Evolutionary conservation across 805 yeast genomes (phyloP), one percentile per base, ranked within the genome.

Genomic region (Sugiyamaella smithiae): DNA sequence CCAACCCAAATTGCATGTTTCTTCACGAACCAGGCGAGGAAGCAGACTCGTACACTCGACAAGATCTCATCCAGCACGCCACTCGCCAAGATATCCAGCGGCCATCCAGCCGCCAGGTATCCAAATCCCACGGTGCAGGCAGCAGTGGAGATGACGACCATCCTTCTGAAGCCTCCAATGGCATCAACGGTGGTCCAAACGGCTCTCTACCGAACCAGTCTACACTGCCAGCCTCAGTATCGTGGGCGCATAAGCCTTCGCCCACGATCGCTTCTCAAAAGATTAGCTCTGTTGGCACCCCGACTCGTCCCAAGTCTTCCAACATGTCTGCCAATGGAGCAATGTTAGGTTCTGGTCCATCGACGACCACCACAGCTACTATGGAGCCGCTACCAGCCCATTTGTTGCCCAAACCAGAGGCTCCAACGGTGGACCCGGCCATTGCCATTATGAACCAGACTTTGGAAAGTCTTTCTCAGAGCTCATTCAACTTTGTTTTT

Each of bases 11-110:
- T 63, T 93, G 99, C 76, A 93, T 93, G 99, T 93, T 93, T 62
- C 75, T 93, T 61, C 99, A 93, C 67, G 99, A 93, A 68, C 99
- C 99, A 5, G 99, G 99, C 51, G 99, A 93, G 72, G 99, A 93
- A 67, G 98, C 98, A 1, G 99, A 93, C 61, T 85, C 96, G 8
- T 91, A 87, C 69, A 88, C 96, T 23, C 82, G 97, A 46, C 89
- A 87, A 62, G 95, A 87, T 62, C 73, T 87, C 60, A 84, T 86
- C 64, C 72, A 68, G 54, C 72, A 68, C 50, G 67, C 69, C 19
- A 26, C 29, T 8, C 52, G 67, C 17, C 68, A 65, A 40, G 61
- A 54, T 11, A 36, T 46, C 28, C 48, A 38, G 17, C 37, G 49
- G 20, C 53, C 52, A 23, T 45, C 45, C 20, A 33, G 45, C 26